Evolutionary conservation across 192 early-diverging fungal species (phyloP).

Genomic region (Backusella circina): DNA sequence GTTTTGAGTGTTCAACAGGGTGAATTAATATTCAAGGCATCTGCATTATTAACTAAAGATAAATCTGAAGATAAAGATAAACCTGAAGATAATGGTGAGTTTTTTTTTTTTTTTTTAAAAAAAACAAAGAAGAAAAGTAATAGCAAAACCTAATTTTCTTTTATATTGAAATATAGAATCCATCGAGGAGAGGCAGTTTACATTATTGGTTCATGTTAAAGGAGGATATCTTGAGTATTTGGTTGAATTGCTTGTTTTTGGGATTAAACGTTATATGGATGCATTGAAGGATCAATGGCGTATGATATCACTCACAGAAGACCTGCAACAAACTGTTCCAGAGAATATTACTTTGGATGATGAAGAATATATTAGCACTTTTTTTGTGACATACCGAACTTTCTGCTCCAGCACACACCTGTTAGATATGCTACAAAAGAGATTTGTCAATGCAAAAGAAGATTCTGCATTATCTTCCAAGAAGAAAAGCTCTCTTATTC

Average conservation of each 20-base stretch:
- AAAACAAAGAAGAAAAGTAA: not conserved
- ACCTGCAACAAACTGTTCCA: not conserved
- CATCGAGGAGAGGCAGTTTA: not conserved
- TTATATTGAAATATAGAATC: not conserved
- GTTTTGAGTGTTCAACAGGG: constrained; percentile 29
- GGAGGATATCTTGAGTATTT: constrained; percentile 56
- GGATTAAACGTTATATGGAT: constrained; percentile 25
- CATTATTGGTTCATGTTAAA: constrained; percentile 49
- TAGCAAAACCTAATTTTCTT: not conserved
- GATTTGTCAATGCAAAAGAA: constrained; percentile 36
- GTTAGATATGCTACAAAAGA: constrained; percentile 36
- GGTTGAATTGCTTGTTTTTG: constrained; percentile 58
- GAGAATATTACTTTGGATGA: constrained; percentile 35
- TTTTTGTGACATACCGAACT: constrained; percentile 65
- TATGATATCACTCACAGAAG: constrained; percentile 5
- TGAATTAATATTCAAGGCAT: constrained; percentile 35
- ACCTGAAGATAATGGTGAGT: not conserved
- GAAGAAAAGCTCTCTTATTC: not conserved
- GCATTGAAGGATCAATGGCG: constrained; percentile 12
- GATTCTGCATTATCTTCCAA: not conserved
- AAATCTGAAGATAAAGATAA: not conserved
- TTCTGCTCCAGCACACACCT: constrained; percentile 45
- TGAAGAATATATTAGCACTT: constrained; percentile 42
- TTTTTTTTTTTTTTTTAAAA: not conserved
- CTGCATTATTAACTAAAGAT: constrained; percentile 4